Conservation (phyloP, 306 rosid species). For the Myrica gale region DNA sequence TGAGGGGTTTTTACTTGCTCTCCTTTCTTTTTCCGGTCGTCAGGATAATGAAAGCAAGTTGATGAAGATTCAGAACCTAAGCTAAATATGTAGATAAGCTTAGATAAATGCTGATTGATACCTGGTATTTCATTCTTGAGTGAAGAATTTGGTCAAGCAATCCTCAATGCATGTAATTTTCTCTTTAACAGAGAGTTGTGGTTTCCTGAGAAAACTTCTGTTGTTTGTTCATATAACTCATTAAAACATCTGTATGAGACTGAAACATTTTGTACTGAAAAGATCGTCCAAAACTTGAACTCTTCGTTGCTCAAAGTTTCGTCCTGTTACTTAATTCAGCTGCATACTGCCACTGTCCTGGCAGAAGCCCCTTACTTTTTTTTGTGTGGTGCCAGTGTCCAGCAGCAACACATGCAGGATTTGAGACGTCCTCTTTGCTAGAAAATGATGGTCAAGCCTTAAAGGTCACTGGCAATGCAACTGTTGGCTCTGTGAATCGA, state of each 20-base stretch:
- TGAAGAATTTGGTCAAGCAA: constrained; percentile 3
- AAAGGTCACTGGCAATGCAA: constrained; percentile 37
- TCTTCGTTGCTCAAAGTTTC: not conserved
- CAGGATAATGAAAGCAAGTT: not conserved
- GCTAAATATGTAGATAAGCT: not conserved
- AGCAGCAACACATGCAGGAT: constrained; percentile 36
- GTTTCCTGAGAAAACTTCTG: not conserved
- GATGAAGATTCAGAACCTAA: not conserved
- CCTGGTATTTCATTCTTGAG: constrained; percentile 1
- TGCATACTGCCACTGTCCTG: not conserved
- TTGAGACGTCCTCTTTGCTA: constrained; percentile 43
- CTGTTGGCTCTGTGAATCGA: constrained; percentile 39
- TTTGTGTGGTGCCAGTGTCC: constrained; percentile 45
- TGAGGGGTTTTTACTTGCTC: not conserved
- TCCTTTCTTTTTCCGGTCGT: not conserved
- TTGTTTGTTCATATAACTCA: not conserved
- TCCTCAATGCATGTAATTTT: constrained; percentile 3
- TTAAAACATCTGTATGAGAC: not conserved
- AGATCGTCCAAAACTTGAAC: not conserved
- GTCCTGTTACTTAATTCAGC: not conserved
- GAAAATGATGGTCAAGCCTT: constrained; percentile 39
- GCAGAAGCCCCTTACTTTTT: constrained; percentile 14
- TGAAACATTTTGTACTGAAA: not conserved
- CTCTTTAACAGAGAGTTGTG: constrained; percentile 12
- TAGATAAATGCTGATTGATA: constrained; percentile 10